Evolutionary conservation across 169 alveolate species (phyloP).

Genomic region (Plasmodium fragile): DNA sequence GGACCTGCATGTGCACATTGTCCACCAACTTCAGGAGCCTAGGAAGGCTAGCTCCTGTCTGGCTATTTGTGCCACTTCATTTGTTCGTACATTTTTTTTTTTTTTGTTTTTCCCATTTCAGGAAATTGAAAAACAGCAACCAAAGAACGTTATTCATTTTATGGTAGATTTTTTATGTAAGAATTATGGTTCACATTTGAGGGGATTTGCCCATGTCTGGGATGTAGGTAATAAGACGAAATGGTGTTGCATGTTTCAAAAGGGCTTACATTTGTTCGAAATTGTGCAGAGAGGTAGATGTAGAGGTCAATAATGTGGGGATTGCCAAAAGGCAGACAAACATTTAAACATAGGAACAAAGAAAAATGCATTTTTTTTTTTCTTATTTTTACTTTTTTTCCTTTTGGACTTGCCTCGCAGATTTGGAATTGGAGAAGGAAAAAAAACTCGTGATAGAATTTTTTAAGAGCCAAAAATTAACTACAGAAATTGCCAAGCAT

Average conservation of each 20-base stretch:
- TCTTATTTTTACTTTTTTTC: background rate
- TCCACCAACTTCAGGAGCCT: background rate
- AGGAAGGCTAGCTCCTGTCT: background rate
- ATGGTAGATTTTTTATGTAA: constrained; percentile 85
- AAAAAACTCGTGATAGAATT: constrained; percentile 87
- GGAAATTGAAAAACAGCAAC: constrained; percentile 82
- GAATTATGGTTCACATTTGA: constrained; percentile 83
- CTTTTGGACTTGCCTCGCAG: constrained; percentile 35
- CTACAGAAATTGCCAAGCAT: constrained; percentile 89
- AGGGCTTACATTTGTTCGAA: background rate
- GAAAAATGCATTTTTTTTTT: background rate
- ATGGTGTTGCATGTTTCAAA: background rate
- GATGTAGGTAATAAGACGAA: constrained; percentile 75
- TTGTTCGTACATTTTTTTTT: background rate
- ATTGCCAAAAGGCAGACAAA: background rate
- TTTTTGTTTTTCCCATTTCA: constrained; percentile 23
- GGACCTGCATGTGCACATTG: background rate
- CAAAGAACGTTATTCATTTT: constrained; percentile 82
- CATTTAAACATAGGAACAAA: background rate
- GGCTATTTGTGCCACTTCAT: background rate
- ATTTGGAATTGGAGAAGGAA: constrained; percentile 88
- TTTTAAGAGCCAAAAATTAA: constrained; percentile 87
- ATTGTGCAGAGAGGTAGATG: background rate
- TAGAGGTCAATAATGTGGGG: background rate
- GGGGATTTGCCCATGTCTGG: constrained; percentile 83